These are phyloP conservation scores for Cladosporium sphaerospermum DNA, from an alignment of 2,329 filamentous ascomycete species.

Conservation along the genomic window DNA sequence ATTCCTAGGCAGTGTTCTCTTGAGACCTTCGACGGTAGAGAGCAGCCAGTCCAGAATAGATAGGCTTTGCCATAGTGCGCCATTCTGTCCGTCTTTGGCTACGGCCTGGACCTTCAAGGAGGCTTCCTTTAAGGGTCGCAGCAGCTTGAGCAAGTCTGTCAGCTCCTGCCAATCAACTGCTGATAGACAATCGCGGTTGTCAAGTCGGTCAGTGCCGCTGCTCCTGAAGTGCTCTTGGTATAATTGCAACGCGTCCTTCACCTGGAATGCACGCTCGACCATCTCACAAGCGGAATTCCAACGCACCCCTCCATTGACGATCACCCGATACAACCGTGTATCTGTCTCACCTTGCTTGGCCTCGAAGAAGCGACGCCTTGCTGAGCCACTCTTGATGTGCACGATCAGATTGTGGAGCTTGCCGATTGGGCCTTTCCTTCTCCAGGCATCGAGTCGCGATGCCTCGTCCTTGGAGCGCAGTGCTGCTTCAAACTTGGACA, in stretches of 20 bases:
- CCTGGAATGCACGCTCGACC: slow-evolving; percentile 1
- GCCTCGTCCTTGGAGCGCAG: neutral
- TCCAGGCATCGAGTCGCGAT: slow-evolving; percentile 9
- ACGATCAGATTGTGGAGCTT: slow-evolving; percentile 1
- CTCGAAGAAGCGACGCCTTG: neutral
- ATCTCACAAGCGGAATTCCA: neutral
- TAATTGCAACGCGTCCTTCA: neutral
- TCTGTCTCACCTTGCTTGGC: neutral
- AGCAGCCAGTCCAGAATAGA: neutral
- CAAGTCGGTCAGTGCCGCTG: slow-evolving; percentile 4
- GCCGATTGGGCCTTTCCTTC: slow-evolving; percentile 3
- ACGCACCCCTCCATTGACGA: neutral
- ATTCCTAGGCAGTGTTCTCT: neutral
- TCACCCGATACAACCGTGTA: neutral
- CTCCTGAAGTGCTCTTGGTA: neutral
- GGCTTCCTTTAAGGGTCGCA: neutral
- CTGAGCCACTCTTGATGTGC: neutral
- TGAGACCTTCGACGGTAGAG: neutral
- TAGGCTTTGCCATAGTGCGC: neutral
- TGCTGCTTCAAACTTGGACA: neutral
- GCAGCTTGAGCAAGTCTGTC: neutral
- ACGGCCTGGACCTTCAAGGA: neutral
- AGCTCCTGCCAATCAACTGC: slow-evolving; percentile 3
- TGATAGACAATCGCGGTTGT: neutral
- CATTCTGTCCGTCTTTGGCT: neutral